Base-by-base conservation (phyloP, 805 yeast genomes). In the Candida dajiaensis region DNA sequence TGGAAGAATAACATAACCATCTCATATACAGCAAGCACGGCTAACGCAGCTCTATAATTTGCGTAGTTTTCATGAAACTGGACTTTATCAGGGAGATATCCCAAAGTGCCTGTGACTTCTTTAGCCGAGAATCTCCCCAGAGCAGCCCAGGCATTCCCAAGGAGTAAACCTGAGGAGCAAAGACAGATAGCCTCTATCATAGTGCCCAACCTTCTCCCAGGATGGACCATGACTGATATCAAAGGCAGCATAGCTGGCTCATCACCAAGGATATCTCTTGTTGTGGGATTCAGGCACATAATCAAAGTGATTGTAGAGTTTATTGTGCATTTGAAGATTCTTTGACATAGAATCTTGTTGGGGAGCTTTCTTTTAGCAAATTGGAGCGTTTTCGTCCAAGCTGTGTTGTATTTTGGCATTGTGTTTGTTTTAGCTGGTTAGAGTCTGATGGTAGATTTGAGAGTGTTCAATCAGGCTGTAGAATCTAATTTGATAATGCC, bases 191-290 rank as follows among this genome's bases (percentile, higher is more conserved):
- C 69, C 50, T 74, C 76, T 22, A 74, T 62, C 55, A 74, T 73
- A 6, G 74, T 68, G 20, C 78, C 75, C 2, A 73, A 62, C 43
- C 80, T 64, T 50, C 77, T 65, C 0, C 79, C 78, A 2, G 78
- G 78, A 51, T 73, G 77, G 6, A 71, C 71, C 55, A 71, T 72
- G 15, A 74, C 77, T 2, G 77, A 67, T 6, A 72, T 66, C 37
- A 74, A 51, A 0, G 76, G 73, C 11, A 74, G 55, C 69, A 74
- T 67, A 11, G 73, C 72, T 1, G 74, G 70, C 33, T 71, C 69
- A 6, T 54, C 54, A 5, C 78, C 78, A 16, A 74, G 40, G 10
- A 52, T 57, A 10, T 40, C 50, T 22, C 68, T 51, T 1, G 71
- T 64, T 18, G 63, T 58, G 0, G 71, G 70, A 4, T 69, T 67